These are phyloP conservation scores for Acorus gramineus DNA, from an alignment of 106 monocot species.

Conservation along the genomic window DNA sequence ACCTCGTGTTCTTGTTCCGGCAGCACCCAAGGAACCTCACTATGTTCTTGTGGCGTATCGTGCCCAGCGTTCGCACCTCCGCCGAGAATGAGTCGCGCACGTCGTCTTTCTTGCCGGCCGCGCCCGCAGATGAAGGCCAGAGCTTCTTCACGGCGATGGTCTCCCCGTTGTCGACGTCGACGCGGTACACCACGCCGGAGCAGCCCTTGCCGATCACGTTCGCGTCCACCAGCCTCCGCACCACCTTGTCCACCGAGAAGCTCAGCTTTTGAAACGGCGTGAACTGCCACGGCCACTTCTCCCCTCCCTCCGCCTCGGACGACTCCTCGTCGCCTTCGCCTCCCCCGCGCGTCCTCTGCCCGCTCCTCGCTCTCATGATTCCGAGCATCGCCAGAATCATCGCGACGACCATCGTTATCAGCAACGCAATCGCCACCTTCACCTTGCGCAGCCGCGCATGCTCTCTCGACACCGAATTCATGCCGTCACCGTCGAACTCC, in stretches of 20 bases:
- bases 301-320: constrained; percentile 27
- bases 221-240: constrained; percentile 54
- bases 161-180: constrained; percentile 58
- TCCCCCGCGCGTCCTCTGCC: constrained; percentile 23
- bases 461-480: constrained; percentile 12
- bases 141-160: constrained; percentile 92
- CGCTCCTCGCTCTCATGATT: constrained; percentile 34
- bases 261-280: constrained; percentile 92
- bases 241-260: constrained; percentile 68
- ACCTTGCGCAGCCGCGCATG: constrained; percentile 32
- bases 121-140: constrained; percentile 30
- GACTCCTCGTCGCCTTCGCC: constrained; percentile 15
- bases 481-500: constrained; percentile 17
- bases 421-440: constrained; percentile 60
- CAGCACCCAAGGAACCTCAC: constrained; percentile 84
- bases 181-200: constrained; percentile 77
- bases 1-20: constrained; percentile 69
- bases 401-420: constrained; percentile 65
- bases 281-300: constrained; percentile 86
- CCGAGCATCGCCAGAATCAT: constrained; percentile 64
- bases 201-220: constrained; percentile 92
- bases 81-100: constrained; percentile 81
- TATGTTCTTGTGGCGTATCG: constrained; percentile 93
- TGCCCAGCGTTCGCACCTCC: constrained; percentile 71
- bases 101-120: constrained; percentile 12